These are phyloP conservation scores for Pestalotiopsis sp. DNA, from an alignment of 2,329 filamentous ascomycete genomes.

Conservation along the genomic window DNA sequence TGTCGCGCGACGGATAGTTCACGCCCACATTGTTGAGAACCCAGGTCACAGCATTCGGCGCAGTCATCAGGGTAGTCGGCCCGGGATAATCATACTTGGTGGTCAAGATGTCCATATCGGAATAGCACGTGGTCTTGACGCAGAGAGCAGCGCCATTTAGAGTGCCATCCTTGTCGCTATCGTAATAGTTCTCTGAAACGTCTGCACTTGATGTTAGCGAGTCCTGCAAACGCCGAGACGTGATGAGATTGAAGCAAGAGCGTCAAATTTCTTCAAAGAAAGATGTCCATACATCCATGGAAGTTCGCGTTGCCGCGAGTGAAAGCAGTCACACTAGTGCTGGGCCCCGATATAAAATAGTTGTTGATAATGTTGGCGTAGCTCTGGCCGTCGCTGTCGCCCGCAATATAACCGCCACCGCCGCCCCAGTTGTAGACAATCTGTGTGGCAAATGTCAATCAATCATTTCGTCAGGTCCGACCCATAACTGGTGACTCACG, in stretches of 20 bases:
- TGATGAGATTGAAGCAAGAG: background rate
- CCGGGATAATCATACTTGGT: slow-evolving; percentile 45
- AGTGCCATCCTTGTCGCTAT: slow-evolving; percentile 49
- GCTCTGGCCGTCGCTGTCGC: slow-evolving; percentile 48
- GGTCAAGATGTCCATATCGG: slow-evolving; percentile 45
- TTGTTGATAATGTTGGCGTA: slow-evolving; percentile 58
- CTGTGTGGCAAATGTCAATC: slow-evolving; percentile 29
- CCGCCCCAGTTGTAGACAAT: slow-evolving; percentile 60
- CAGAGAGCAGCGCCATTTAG: slow-evolving; percentile 51
- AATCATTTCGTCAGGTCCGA: slow-evolving; percentile 17
- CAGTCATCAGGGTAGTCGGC: slow-evolving; percentile 40
- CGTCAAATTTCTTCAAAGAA: background rate
- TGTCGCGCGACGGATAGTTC: slow-evolving; percentile 44
- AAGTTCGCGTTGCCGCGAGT: slow-evolving; percentile 58
- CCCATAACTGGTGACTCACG: slow-evolving; percentile 17
- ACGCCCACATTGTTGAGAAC: slow-evolving; percentile 44
- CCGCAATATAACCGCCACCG: slow-evolving; percentile 57
- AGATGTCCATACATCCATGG: slow-evolving; percentile 43
- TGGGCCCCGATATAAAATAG: slow-evolving; percentile 59
- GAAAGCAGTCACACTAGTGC: slow-evolving; percentile 51
- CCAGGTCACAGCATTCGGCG: slow-evolving; percentile 41
- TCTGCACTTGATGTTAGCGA: slow-evolving; percentile 26
- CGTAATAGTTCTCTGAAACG: slow-evolving; percentile 55
- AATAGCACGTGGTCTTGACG: slow-evolving; percentile 45
- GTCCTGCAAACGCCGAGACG: background rate